Base-by-base conservation (phyloP, 352 stramenopile genomes). In the Plasmopara halstedii region DNA sequence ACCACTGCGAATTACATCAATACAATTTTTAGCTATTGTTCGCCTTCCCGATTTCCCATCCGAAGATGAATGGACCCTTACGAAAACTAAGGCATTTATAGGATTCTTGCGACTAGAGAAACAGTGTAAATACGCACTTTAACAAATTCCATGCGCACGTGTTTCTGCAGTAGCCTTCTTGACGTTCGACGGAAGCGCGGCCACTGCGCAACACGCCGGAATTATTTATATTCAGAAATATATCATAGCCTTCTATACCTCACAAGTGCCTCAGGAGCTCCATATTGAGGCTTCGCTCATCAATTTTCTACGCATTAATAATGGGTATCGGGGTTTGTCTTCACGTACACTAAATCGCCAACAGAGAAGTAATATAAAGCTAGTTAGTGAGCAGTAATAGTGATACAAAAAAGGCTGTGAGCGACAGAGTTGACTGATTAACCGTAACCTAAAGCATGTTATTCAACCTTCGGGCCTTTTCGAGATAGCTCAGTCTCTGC, bases 401-500 rank as follows among this genome's bases (percentile, higher is more conserved):
- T 46, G 13, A 22, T n/a, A 15, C 20, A 41, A 32, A n/a, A n/a
- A 29, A 42, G 34, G 33, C 47, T 44, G 23, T 51, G 29, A 32
- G 43, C 25, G 20, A 23, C 43, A 34, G 41, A 26, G 52, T 35
- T 18, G n/a, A 48, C 46, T 49, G 34, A 43, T 55, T 27, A 40
- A 44, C 35, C 29, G 56, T 64, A 60, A 46, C 55, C 26, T 32
- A 21, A 33, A 13, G 40, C 39, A 18, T 62, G 50, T 53, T 58
- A 27, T 33, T 34, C 46, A 46, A 25, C 35, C 49, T 58, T 46
- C 41, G 21, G 29, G 48, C 49, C 46, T 64, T 43, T 33, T 42
- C 42, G 42, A 29, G 42, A 42, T 6, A 42, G 44, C 45, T 51
- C 47, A 26, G 57, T 62, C 49, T 67, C 37, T 67, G 58, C 54